Base-by-base conservation (phyloP, 2,329 filamentous ascomycete genomes). In the Fusarium pseudograminearum region DNA sequence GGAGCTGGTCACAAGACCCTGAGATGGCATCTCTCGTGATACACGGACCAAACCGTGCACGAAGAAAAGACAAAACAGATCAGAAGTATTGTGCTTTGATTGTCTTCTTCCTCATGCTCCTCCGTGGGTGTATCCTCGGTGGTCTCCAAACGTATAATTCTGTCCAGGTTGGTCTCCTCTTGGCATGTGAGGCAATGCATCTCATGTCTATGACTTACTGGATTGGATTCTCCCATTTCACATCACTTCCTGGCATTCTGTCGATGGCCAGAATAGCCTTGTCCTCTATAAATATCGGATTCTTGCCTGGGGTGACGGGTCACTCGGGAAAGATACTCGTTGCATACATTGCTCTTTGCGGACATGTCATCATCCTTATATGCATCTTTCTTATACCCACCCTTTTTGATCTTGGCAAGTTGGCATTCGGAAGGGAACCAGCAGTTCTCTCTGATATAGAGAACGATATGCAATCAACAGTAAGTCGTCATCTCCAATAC, bases 1-100 rank as follows among this genome's bases (percentile, higher is more conserved):
- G 78, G 76, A 72, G 73, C 4, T 69, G 66, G 66, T 55, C 40
- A 1, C 41, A 42, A 0, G 52, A 53, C 16, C 44, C 55, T 2
- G 61, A 54, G 1, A 44, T 63, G 50, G 66, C 56, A 11, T 60
- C 58, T 2, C 47, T 67, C 2, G 24, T 67, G 6, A 20, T 57
- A 2, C 61, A 36, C 8, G 31, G n/a, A 2, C 16, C 33, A 3
- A 20, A 30, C 0, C 26, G 28, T 4, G 6, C 16, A 12, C 28
- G 22, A 8, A 28, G 16, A 31, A 15, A 30, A 2, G 26, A 9
- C 2, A 24, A 18, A 2, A 18, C 5, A 0, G 16, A 15, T 2
- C n/a, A 31, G 4, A 60, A 55, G 9, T 46, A 48, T 2, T 52
- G 60, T 22, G 33, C 52, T 4, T 30, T 73, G n/a, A 30, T 57